Evolutionary conservation across 768 basidiomycete species (phyloP), one percentile per base, ranked within the genome.

Genomic region (Mycena polygramma): DNA sequence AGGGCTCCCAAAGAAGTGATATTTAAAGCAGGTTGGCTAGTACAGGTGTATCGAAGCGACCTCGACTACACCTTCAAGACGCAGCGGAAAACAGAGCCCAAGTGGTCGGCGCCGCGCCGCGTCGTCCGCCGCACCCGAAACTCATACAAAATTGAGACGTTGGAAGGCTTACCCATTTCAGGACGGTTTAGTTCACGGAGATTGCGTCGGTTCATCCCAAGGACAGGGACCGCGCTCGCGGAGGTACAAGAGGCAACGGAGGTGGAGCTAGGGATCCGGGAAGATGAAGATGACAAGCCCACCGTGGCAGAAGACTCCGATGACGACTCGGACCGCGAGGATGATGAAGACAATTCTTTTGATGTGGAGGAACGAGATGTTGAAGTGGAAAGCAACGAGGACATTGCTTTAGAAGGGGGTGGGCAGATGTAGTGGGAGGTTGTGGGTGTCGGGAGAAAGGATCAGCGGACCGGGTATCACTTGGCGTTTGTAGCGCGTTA

Each of bases 21-120:
- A 36, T 83, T 81, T 61, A 19, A 60, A 4, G 22, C 37, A 6
- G 77, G 79, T 0, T 67, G 80, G 13, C 74, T 83, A 2, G 80
- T 82, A 19, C 83, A 84, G 64, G 72, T 83, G 2, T 76, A 77
- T 22, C 43, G 74, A 26, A 77, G 63, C 14, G 66, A 76, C 19
- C 64, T 78, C 0, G 77, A 78, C 55, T 72, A 75, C 62, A 81
- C 77, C 2, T 71, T 81, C 67, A 73, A 70, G 15, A 69, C 78
- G 0, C 70, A 77, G 22, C 26, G 70, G 9, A 83, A 84, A 51
- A 64, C 82, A 1, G 30, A 72, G 11, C 76, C 78, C 4, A 77
- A 69, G 37, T 83, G 81, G 81, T 82, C 81, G 7, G 46, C 57
- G 17, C 82, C 80, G 2, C 49, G 49, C 0, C 43, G 71, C 0